These are phyloP conservation scores for Postia placenta DNA, from an alignment of 768 basidiomycete genomes.

Conservation along the genomic window DNA sequence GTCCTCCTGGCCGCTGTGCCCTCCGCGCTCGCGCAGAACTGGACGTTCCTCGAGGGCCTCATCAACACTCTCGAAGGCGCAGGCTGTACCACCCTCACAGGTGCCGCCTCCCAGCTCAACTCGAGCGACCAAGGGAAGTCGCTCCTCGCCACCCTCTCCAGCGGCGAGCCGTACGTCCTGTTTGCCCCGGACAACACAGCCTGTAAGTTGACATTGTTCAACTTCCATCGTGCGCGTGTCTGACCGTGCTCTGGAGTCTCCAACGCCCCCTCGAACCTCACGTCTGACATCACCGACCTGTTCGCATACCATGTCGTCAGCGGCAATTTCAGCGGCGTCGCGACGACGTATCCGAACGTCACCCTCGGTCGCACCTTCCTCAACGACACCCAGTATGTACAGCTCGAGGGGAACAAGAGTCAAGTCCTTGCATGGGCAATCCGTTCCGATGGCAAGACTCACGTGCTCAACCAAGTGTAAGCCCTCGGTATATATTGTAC, in stretches of 20 bases:
- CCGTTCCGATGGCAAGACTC: slow-evolving; percentile 28
- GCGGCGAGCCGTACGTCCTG: slow-evolving; percentile 38
- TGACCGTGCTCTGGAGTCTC: slow-evolving; percentile 12
- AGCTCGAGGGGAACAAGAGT: slow-evolving; percentile 49
- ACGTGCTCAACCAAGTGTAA: slow-evolving; percentile 46
- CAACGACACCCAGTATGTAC: slow-evolving; percentile 38
- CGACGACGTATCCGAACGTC: slow-evolving; percentile 44
- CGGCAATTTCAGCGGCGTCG: slow-evolving; percentile 41
- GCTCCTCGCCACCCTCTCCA: slow-evolving; percentile 37
- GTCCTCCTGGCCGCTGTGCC: slow-evolving; percentile 14
- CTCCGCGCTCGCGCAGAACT: slow-evolving; percentile 27
- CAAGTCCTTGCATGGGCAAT: slow-evolving; percentile 51
- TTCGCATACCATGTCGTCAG: slow-evolving; percentile 53
- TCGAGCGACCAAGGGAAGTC: slow-evolving; percentile 34
- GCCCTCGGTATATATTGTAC: neutral
- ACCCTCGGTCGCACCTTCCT: slow-evolving; percentile 65
- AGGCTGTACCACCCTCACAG: slow-evolving; percentile 39
- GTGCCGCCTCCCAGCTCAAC: slow-evolving; percentile 35
- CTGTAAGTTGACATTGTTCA: slow-evolving; percentile 29
- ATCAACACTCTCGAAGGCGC: slow-evolving; percentile 30
- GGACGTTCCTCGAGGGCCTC: slow-evolving; percentile 26
- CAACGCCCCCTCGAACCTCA: slow-evolving; percentile 27
- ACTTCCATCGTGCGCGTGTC: neutral
- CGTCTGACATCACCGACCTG: slow-evolving; percentile 39
- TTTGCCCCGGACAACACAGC: slow-evolving; percentile 56